Base-by-base conservation (phyloP, 2,329 filamentous ascomycete genomes). In the Zasmidium citrigriseum region DNA sequence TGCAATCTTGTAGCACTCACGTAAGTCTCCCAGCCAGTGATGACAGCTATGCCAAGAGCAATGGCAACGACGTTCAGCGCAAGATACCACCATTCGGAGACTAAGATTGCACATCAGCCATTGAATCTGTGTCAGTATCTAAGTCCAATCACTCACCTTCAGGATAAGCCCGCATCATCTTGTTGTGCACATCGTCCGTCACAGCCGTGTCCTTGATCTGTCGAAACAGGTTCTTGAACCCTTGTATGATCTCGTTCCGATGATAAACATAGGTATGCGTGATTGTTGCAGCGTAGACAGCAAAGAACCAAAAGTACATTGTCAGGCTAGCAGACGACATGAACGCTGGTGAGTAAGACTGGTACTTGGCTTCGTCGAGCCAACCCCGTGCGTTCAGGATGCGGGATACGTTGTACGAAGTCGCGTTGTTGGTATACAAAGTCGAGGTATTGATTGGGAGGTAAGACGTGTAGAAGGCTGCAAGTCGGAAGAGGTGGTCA, bases 351-450 rank as follows among this genome's bases (percentile, higher is more conserved):
- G 90, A 93, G 75, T 96, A 96, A 16, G 81, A 83, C 47, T 86
- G 79, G 73, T 96, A 96, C 20, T 89, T 89, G 20, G 85, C 82
- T 61, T 83, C 80, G 69, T 96, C 89, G 67, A 96, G 93, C 34
- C 92, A 95, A 41, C 93, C 88, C 18, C 45, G 41, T 0, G 83
- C 66, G 0, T 90, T 93, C 46, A 96, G 77, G 38, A 96, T 92
- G 64, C 84, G 88, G 74, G 84, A 87, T 55, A 95, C 91, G 65
- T 95, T 83, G 76, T 96, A 96, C 23, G 89, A 82, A 20, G 87
- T 81, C n/a, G 90, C 91, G 1, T 82, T 89, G 69, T 96, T 93
- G 75, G 95, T 91, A 69, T 92, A 96, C 1, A 95, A 90, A 2
- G 87, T 85, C 0, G 89, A 84, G 1, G 90, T 93, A 2, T 95